phyloP scores from a whole-genome alignment of 371 early-diverging fungal species.

The Mucor sp. region DNA sequence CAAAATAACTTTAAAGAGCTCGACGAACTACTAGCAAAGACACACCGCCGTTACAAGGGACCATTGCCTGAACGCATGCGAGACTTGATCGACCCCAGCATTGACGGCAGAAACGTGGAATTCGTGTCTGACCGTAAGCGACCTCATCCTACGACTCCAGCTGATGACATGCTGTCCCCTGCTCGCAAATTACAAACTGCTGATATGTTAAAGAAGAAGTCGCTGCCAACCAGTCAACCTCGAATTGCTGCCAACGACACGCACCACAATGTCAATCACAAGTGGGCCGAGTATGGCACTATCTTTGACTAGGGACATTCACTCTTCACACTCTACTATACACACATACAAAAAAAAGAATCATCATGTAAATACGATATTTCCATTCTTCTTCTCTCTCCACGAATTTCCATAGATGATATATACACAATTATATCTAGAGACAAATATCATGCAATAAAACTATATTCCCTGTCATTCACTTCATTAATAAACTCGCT shows the following conservation, averaged over 20 bases:
- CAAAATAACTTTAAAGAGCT: constrained; percentile 39
- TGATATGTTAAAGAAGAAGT: background rate
- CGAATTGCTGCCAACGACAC: background rate
- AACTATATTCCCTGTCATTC: background rate
- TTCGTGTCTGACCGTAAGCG: constrained; percentile 14
- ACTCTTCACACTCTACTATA: background rate
- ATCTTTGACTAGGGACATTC: constrained; percentile 4
- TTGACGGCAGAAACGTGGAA: constrained; percentile 32
- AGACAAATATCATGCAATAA: background rate
- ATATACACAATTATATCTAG: background rate
- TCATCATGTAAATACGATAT: background rate
- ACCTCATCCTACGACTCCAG: background rate
- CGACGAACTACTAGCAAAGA: constrained; percentile 31
- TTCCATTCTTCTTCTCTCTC: no score
- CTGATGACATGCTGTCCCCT: background rate
- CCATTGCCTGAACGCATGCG: constrained; percentile 22
- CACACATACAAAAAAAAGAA: no score
- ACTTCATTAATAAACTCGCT: background rate
- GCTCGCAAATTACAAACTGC: background rate
- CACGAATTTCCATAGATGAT: background rate
- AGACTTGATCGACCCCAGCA: constrained; percentile 13
- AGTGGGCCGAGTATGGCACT: constrained; percentile 4
- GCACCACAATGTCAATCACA: background rate
- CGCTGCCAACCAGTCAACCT: background rate
- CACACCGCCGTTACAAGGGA: constrained; percentile 28